Conservation (phyloP, 2,329 filamentous ascomycete genomes). For the Aspergillus persii region DNA sequence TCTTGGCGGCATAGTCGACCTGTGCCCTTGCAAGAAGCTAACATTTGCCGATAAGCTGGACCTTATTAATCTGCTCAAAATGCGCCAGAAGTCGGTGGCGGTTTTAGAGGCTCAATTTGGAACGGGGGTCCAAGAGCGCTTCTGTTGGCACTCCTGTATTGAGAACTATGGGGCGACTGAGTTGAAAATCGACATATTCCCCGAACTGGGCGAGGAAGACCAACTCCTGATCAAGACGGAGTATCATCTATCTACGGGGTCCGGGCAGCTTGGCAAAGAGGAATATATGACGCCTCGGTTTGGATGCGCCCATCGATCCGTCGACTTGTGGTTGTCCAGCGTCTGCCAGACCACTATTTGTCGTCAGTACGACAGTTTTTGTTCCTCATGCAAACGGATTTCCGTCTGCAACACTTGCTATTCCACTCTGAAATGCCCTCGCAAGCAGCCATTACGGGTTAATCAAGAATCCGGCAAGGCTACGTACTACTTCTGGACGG, state of each 20-base stretch:
- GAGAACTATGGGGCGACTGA: slow-evolving; percentile 35
- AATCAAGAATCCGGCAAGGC: slow-evolving; percentile 24
- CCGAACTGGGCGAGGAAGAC: slow-evolving; percentile 32
- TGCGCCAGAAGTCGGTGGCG: slow-evolving; percentile 27
- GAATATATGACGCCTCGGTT: slow-evolving; percentile 40
- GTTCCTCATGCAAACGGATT: slow-evolving; percentile 36
- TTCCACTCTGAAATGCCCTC: slow-evolving; percentile 33
- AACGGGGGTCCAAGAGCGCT: slow-evolving; percentile 28
- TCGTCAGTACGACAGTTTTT: slow-evolving; percentile 32
- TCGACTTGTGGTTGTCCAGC: slow-evolving; percentile 41
- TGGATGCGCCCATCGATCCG: slow-evolving; percentile 39
- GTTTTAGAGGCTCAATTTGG: slow-evolving; percentile 29
- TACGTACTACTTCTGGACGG: slow-evolving; percentile 37
- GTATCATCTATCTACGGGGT: slow-evolving; percentile 34
- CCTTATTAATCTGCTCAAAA: slow-evolving; percentile 31
- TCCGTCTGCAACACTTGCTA: slow-evolving; percentile 37
- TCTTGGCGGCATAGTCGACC: slow-evolving; percentile 36
- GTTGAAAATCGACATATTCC: slow-evolving; percentile 35
- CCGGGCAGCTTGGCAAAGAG: slow-evolving; percentile 37
- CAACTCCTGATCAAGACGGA: slow-evolving; percentile 36
- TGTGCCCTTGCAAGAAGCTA: slow-evolving; percentile 42
- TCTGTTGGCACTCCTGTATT: slow-evolving; percentile 39
- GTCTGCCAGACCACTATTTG: slow-evolving; percentile 39
- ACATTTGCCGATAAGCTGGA: slow-evolving; percentile 39
- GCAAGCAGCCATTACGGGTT: slow-evolving; percentile 30